Evolutionary conservation across 345 rosid species (phyloP), one percentile per base, ranked within the genome.

Genomic region (Aquilaria yunnanensis): DNA sequence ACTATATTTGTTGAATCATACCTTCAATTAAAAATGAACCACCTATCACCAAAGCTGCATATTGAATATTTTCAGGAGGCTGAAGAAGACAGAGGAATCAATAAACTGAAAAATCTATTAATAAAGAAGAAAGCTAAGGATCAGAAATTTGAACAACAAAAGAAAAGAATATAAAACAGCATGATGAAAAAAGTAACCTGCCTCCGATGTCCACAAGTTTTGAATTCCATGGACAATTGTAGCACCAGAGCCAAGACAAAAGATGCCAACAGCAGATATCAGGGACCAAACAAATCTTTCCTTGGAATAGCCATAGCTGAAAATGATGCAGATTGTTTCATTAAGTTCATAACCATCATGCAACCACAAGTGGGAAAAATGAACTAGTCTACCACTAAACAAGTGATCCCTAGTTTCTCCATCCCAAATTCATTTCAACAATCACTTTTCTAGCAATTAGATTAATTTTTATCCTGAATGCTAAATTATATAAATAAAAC

Each of bases 261-360:
- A 90, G 67, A 94, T 94, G 61, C 97, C 99, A 59, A 94, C 99
- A 78, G 97, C 97, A 67, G 97, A 94, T 77, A 94, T 94, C 86
- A 94, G 83, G 65, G 97, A 90, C 99, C 99, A 94, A 66, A 94
- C 97, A 80, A 94, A 94, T 72, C 99, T 83, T 78, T 94, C 97
- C 65, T 94, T 94, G 60, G 96, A 90, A 78, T 94, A 94, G 64
- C 97, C 99, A 76, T 94, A 94, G 65, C 97, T 90, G 86, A 74
- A 65, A 32, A 75, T 48, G 50, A 72, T 61, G 51, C 61, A 47
- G 5, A 37, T 37, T 37, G 5, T 37, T 37, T 9, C 43, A 37
- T 5, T 37, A 2, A 37, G 43, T 37, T 37, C 43, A 37, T 37
- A 37, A 37, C 8, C 43, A 37, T 37, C 43, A 37, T 37, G 43